Conservation (phyloP, 73 alveolate genomes). For the Symbiodinium pilosum region DNA sequence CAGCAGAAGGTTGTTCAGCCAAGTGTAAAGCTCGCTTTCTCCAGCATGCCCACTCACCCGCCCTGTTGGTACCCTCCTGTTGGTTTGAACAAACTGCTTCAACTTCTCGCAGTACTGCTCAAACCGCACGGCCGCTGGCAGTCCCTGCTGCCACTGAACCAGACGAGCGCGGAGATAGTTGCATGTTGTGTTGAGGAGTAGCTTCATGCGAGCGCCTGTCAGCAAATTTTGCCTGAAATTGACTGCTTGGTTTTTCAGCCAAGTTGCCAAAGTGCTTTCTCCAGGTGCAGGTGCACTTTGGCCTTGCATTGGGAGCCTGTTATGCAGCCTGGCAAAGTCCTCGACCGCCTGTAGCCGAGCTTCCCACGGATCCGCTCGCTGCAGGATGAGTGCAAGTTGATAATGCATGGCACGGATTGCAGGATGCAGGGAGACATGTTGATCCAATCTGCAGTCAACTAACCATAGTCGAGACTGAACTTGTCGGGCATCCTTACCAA, state of each 20-base stretch:
- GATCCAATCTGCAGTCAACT: neutral
- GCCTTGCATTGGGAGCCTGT: constrained; percentile 37
- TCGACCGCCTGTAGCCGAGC: neutral
- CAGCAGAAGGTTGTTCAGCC: no score
- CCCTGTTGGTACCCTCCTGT: neutral
- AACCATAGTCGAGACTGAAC: neutral
- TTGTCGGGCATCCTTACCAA: neutral
- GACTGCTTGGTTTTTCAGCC: neutral
- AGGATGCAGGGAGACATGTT: neutral
- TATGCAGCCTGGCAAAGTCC: neutral
- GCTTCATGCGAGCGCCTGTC: neutral
- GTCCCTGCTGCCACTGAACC: neutral
- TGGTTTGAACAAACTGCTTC: neutral
- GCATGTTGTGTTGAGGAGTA: neutral
- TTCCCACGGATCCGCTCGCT: constrained; percentile 5
- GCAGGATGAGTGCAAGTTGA: neutral
- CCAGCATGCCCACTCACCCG: neutral
- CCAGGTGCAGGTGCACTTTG: neutral
- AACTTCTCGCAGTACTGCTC: neutral
- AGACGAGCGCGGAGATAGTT: neutral
- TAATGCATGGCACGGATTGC: neutral
- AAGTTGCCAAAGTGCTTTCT: neutral
- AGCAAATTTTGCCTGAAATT: neutral
- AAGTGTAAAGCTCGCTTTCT: no score
- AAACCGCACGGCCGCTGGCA: neutral